Evolutionary conservation across 169 alveolate genomes (phyloP).

Genomic region (Perkinsus marinus): DNA sequence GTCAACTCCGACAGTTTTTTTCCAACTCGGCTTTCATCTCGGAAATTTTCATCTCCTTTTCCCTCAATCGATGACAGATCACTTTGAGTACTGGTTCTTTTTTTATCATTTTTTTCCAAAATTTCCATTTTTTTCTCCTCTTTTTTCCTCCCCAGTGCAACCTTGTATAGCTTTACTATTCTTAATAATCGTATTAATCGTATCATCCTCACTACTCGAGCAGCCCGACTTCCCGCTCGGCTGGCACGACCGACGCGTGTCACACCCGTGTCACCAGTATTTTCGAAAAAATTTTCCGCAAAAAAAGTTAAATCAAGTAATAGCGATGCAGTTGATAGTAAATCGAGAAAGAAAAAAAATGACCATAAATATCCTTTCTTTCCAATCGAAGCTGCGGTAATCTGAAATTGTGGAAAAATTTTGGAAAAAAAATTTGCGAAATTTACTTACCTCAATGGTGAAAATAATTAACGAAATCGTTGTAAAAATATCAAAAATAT

Average conservation of each 20-base stretch:
- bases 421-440: neutral
- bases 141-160: neutral
- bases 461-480: constrained; percentile 22
- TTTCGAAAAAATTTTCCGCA: constrained; percentile 19
- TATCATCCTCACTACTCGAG: constrained; percentile 14
- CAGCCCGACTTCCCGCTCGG: constrained; percentile 51
- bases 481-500: constrained; percentile 13
- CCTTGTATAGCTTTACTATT: constrained; percentile 42
- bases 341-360: constrained; percentile 60
- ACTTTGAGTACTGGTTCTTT: neutral
- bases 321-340: constrained; percentile 46
- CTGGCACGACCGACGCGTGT: constrained; percentile 51
- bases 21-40: constrained; percentile 55
- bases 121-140: neutral
- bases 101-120: neutral
- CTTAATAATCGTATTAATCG: constrained; percentile 6
- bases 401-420: constrained; percentile 6
- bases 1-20: constrained; percentile 57
- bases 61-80: neutral
- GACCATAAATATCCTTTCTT: constrained; percentile 33
- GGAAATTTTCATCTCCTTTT: neutral
- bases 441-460: neutral
- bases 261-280: neutral
- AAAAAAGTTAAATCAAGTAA: constrained; percentile 57
- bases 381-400: constrained; percentile 24